Evolutionary conservation across 2,329 filamentous ascomycete species (phyloP), one percentile per base, ranked within the genome.

Genomic region (Botrytis aclada): DNA sequence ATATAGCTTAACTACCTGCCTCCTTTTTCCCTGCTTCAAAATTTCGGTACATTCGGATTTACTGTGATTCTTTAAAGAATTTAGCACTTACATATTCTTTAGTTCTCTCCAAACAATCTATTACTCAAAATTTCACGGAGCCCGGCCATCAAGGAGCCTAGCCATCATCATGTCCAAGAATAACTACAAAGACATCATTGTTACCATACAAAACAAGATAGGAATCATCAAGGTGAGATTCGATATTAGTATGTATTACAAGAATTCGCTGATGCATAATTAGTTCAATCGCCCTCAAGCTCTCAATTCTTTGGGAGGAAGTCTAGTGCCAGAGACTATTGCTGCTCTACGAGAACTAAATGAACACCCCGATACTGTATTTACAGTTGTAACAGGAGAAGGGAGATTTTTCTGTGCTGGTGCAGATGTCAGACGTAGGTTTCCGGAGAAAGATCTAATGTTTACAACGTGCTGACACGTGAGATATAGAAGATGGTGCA

Each of bases 401-500:
- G 85, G 85, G 2, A 80, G 84, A 18, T 86, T 86, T 78, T 86
- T 86, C 76, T 84, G 82, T 32, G 83, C 84, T 0, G 85, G 85
- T 29, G 85, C 85, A 29, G 85, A 86, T 80, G 83, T 86, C 2
- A 83, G 81, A 76, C 81, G 83, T 79, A 75, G 32, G 76, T 67
- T 39, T 63, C 22, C 22, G 37, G 32, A 29, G 6, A 0, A 37
- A 20, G 1, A n/a, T 22, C 14, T 18, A 14, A 7, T 25, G 1
- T 45, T 41, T 39, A 0, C 22, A 5, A 29, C 0, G 4, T 45
- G 41, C n/a, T 71, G 20, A 62, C 20, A 34, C 37, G 25, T 37
- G 51, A 61, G n/a, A 32, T 16, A 20, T 58, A 54, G 43, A 56
- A 34, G 47, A 58, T 54, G 60, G 45, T 58, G 74, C 74, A 41